Evolutionary conservation across 306 rosid genomes (phyloP), one percentile per base, ranked within the genome.

Genomic region (Prosopis cineraria): DNA sequence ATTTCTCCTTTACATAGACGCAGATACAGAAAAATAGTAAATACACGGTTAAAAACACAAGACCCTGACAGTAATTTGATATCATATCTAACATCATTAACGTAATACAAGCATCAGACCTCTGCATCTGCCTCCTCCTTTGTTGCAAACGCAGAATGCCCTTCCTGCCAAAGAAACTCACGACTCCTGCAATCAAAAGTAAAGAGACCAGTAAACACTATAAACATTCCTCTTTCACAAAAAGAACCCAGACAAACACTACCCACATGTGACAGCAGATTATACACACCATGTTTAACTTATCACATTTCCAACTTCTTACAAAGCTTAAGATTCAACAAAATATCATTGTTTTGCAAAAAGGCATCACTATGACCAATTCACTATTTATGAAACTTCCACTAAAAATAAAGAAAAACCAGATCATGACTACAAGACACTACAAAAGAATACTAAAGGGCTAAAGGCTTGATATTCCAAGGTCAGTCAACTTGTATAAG

Each of bases 91-190:
- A 25, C 1, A 5, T n/a, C 63, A 24, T 10, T 56, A 6, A 56
- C 3, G 33, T 56, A 56, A 56, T 56, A 56, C 29, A 56, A 56
- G 33, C 63, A 56, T 27, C 64, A 73, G 79, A 94, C 97, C 97
- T 94, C 98, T 19, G 82, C 77, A 87, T 92, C 95, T 58, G 98
- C 98, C 77, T 94, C 98, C 59, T 72, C 91, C 84, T 94, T 85
- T 25, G 97, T 88, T 19, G 97, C 97, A 89, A 94, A 92, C 64
- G 97, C 98, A 60, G 98, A 90, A 76, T 94, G 98, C 59, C 98
- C 98, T 89, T 94, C 98, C 84, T 94, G 98, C 98, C 98, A 94
- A 80, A 94, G 98, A 83, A 92, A 94, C 83, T 94, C 98, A 17
- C 98, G 97, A 72, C 97, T 94, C 98, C 97, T 94, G 84, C 80